A percentile compares a stretch with the other conserved stretches of the same genome.
These are phyloP conservation scores for Physocladia obscura DNA, from an alignment of 192 early-diverging fungal genomes.

Conservation along the genomic window DNA sequence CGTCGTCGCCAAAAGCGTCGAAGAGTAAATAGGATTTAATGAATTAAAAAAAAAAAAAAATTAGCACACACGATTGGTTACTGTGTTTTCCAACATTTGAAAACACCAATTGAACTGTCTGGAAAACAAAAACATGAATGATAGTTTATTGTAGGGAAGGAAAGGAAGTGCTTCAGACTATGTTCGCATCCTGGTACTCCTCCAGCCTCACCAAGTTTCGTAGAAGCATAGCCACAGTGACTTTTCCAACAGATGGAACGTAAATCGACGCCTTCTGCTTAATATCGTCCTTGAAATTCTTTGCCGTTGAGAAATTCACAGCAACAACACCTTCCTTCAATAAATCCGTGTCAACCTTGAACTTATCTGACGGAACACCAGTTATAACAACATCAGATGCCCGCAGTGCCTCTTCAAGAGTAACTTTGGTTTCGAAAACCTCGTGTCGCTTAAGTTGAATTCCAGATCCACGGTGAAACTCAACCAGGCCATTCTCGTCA, in stretches of 20 bases:
- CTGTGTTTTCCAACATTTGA: no score
- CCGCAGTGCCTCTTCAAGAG: slow-evolving; percentile 75
- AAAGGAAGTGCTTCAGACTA: no score
- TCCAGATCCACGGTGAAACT: slow-evolving; percentile 49
- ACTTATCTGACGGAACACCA: slow-evolving; percentile 85
- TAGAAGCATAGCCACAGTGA: slow-evolving; percentile 97
- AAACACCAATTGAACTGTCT: no score
- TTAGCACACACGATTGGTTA: no score
- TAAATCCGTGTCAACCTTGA: slow-evolving; percentile 81
- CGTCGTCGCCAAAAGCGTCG: slow-evolving; percentile 29
- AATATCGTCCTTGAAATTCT: slow-evolving; percentile 93
- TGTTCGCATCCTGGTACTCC: slow-evolving; percentile 37
- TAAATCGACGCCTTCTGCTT: slow-evolving; percentile 92
- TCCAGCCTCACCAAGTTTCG: slow-evolving; percentile 86
- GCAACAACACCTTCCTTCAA: slow-evolving; percentile 97
- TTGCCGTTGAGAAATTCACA: slow-evolving; percentile 95
- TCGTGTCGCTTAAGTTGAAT: slow-evolving; percentile 48
- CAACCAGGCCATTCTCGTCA: slow-evolving; percentile 85
- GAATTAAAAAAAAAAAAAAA: no score
- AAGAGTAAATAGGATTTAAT: no score
- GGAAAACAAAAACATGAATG: no score
- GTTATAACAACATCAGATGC: slow-evolving; percentile 97
- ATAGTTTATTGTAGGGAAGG: no score
- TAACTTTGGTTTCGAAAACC: slow-evolving; percentile 70
- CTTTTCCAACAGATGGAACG: slow-evolving; percentile 95